Base-by-base conservation (phyloP, 495 filamentous ascomycete genomes). In the Cercophora sp. region DNA sequence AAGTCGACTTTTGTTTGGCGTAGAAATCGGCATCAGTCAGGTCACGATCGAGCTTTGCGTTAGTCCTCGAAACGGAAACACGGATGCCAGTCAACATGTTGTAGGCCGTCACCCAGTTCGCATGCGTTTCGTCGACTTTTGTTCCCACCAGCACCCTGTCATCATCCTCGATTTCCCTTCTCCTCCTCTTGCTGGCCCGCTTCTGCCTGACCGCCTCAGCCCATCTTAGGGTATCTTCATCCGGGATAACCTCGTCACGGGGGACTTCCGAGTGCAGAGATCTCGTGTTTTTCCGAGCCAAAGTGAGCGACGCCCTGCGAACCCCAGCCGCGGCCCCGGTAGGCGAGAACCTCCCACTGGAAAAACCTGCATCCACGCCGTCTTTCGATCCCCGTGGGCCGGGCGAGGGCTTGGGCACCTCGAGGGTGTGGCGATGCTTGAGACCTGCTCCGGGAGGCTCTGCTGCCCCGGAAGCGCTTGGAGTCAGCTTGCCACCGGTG, bases 71-170 rank as follows among this genome's bases (percentile, higher is more conserved):
- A 4, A 99, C 94, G 20, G 88, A 87, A 58, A 99, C 96, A 36
- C 93, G 89, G 60, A 99, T 99, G 48, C 93, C 93, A 3, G 93
- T 97, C 71, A 99, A 81, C 93, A 99, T 99, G 70, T 99, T 97
- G 70, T 99, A 99, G 27, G 94, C 91, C 5, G 89, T 96, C 16
- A 96, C 89, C 85, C 89, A 99, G 69, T 99, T 99, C 42, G 88
- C 89, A 67, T 99, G 93, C 60, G 88, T 87, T 71, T 96, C 91
- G 66, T 97, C 93, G 29, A 99, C 93, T 70, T 96, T 96, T 19
- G 91, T 97, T 42, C 93, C 93, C n/a, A 99, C 91, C 46, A 94
- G 79, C 27, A 96, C 91, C 49, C 89, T 79, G 57, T 96, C 93
- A 58, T 97, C 94, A 53, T 96, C 88, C 56, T 96, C 91, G 25